These are phyloP conservation scores for Cucurbita pepo DNA, from an alignment of 306 rosid genomes.

Conservation along the genomic window DNA sequence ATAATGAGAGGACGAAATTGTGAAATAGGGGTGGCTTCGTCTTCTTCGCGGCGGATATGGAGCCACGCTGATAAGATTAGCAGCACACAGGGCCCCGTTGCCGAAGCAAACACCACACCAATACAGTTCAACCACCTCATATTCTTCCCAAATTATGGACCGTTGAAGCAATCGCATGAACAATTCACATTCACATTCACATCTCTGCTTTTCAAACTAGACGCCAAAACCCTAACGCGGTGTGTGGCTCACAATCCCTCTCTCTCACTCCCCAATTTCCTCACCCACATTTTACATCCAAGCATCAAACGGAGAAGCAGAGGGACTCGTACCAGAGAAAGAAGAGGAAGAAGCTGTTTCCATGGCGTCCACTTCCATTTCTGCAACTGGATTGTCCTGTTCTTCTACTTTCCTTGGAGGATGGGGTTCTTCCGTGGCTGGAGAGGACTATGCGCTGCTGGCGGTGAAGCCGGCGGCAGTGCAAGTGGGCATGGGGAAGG, in stretches of 20 bases:
- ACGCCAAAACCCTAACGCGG: background rate
- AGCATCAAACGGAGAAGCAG: background rate
- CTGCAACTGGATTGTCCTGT: constrained; percentile 32
- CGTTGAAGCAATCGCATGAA: background rate
- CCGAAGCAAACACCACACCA: background rate
- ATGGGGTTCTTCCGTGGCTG: constrained; percentile 55
- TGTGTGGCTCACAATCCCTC: background rate
- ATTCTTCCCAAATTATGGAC: background rate
- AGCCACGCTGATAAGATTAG: background rate
- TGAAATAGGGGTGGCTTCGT: background rate
- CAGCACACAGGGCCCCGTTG: background rate
- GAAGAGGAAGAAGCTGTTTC: background rate
- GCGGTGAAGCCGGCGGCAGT: constrained; percentile 26
- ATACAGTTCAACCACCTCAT: too few species aligned
- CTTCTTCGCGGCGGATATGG: background rate
- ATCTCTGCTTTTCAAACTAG: background rate
- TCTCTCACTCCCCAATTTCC: background rate
- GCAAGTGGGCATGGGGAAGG: constrained; percentile 42
- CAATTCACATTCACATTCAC: background rate
- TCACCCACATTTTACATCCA: background rate
- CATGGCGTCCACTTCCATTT: constrained; percentile 67
- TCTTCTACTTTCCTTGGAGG: constrained; percentile 53
- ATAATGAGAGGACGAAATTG: too few species aligned
- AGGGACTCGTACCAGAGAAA: background rate
- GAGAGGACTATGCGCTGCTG: constrained; percentile 48